Conservation (phyloP, 1,139 yeast species). For the Candida frijolesensis region DNA sequence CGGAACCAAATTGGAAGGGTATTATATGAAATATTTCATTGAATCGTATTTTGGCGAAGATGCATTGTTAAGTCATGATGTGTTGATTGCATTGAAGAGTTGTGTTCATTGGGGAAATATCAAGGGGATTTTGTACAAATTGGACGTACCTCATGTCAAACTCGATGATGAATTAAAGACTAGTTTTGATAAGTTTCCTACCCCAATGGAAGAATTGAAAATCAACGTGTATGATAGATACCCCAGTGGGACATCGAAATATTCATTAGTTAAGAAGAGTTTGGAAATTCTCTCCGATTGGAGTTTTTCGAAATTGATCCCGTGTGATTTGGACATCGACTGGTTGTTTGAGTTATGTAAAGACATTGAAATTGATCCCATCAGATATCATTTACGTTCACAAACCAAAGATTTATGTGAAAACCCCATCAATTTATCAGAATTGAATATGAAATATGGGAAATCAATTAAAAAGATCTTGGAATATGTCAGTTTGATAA, state of each 20-base stretch:
- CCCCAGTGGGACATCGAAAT: slow-evolving; percentile 59
- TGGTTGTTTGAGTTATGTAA: slow-evolving; percentile 47
- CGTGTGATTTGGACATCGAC: slow-evolving; percentile 25
- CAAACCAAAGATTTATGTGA: slow-evolving; percentile 38
- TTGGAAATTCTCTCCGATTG: slow-evolving; percentile 34
- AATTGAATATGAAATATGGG: slow-evolving; percentile 31
- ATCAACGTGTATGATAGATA: slow-evolving; percentile 46
- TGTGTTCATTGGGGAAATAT: slow-evolving; percentile 62
- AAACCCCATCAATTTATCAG: slow-evolving; percentile 39
- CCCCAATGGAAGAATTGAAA: slow-evolving; percentile 43
- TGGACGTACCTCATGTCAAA: slow-evolving; percentile 45
- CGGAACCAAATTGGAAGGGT: slow-evolving; percentile 51
- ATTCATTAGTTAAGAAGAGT: slow-evolving; percentile 44
- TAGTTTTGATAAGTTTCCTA: slow-evolving; percentile 43
- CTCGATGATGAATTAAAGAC: slow-evolving; percentile 31
- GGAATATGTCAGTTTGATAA: slow-evolving; percentile 29
- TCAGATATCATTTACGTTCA: slow-evolving; percentile 52
- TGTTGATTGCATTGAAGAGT: slow-evolving; percentile 52
- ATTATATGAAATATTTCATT: slow-evolving; percentile 43
- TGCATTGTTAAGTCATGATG: slow-evolving; percentile 42
- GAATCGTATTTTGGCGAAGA: slow-evolving; percentile 44
- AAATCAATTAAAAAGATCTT: slow-evolving; percentile 29
- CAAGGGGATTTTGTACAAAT: slow-evolving; percentile 46
- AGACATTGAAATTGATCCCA: slow-evolving; percentile 50
- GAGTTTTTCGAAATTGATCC: slow-evolving; percentile 26